These are phyloP conservation scores for Tuber indicum DNA, from an alignment of 495 filamentous ascomycete genomes.

Conservation along the genomic window DNA sequence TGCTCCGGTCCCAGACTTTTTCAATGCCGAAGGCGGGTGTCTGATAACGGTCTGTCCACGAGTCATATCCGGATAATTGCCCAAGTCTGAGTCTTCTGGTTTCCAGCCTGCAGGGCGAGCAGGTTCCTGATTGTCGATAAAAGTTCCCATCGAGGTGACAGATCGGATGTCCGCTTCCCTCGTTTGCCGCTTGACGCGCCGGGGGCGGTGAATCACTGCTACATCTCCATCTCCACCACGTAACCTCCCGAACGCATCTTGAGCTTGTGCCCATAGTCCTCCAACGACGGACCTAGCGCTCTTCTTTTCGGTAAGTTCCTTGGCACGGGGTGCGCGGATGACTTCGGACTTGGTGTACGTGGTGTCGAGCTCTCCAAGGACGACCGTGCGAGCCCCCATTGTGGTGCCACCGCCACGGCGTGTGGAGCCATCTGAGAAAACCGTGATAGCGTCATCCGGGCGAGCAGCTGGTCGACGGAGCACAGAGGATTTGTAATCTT, in stretches of 20 bases:
- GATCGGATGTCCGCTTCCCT: conserved; percentile 16
- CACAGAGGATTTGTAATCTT: conserved; percentile 95
- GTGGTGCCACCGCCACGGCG: conserved; percentile 32
- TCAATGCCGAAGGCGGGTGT: conserved; percentile 20
- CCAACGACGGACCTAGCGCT: conserved; percentile 27
- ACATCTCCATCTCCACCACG: conserved; percentile 34
- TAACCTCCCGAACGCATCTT: conserved; percentile 18
- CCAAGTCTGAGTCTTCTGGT: conserved; percentile 31
- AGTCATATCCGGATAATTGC: conserved; percentile 25
- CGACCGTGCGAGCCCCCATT: conserved; percentile 37
- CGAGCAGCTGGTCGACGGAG: conserved; percentile 55
- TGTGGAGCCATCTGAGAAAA: conserved; percentile 40
- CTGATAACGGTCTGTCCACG: conserved; percentile 24
- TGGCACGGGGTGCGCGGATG: conserved; percentile 30
- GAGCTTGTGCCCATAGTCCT: conserved; percentile 25
- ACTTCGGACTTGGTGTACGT: conserved; percentile 38
- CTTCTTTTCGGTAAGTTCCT: conserved; percentile 16
- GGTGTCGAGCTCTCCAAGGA: conserved; percentile 40
- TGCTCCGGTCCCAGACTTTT: conserved; percentile 11
- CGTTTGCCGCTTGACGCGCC: conserved; percentile 23
- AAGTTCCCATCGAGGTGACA: conserved; percentile 9
- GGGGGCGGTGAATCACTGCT: conserved; percentile 21
- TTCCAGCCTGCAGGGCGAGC: conserved; percentile 36
- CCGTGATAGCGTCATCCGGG: conserved; percentile 41
- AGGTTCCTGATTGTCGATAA: conserved; percentile 33